These are phyloP conservation scores for Plenodomus tracheiphilus DNA, from an alignment of 2,329 filamentous ascomycete species.

Conservation along the genomic window DNA sequence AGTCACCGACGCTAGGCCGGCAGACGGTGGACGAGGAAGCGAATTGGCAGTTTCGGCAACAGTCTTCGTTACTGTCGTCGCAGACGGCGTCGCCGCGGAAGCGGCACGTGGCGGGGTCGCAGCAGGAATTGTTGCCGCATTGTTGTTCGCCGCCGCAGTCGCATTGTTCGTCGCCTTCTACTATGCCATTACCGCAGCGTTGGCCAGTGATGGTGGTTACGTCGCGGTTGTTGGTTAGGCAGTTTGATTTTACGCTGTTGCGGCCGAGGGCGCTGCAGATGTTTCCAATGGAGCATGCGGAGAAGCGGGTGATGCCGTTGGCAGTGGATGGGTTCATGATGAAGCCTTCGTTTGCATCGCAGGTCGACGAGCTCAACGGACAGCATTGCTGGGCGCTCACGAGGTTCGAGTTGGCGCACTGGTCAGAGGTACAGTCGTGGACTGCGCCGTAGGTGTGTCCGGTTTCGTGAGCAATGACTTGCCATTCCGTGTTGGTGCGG, in stretches of 20 bases:
- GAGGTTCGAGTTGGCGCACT: constrained; percentile 66
- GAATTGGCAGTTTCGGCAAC: constrained; percentile 74
- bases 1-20: constrained; percentile 75
- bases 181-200: constrained; percentile 95
- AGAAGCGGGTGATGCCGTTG: constrained; percentile 75
- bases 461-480: constrained; percentile 91
- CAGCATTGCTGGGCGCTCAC: constrained; percentile 74
- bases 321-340: constrained; percentile 96
- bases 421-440: constrained; percentile 78
- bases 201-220: constrained; percentile 79
- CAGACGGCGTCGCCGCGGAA: constrained; percentile 78
- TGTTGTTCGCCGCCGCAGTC: constrained; percentile 81
- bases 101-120: constrained; percentile 82
- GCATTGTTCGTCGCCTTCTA: constrained; percentile 91
- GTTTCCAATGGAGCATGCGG: constrained; percentile 86
- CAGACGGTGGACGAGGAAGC: constrained; percentile 72
- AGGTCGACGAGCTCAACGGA: constrained; percentile 68
- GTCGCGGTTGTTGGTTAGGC: constrained; percentile 82
- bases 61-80: constrained; percentile 82
- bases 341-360: constrained; percentile 76
- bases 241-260: constrained; percentile 74
- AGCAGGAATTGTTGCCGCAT: constrained; percentile 79
- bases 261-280: constrained; percentile 84
- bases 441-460: constrained; percentile 96
- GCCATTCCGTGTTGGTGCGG: constrained; percentile 83